A percentile compares a stretch with the other conserved stretches of the same genome.
Conservation (phyloP, 176 grass and related monocot species). For the Oryza longistaminata region DNA sequence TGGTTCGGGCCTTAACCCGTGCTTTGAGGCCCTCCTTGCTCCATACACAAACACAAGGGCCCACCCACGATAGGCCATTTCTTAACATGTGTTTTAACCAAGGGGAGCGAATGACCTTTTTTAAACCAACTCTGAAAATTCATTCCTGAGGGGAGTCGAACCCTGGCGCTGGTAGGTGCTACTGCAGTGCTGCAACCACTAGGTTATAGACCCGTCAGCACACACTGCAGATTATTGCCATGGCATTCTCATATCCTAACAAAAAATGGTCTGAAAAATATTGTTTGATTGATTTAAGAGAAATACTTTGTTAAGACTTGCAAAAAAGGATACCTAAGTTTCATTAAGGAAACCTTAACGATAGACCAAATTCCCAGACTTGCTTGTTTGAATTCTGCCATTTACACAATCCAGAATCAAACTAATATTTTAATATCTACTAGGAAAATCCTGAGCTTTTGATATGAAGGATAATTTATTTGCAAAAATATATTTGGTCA, state of each 20-base stretch:
- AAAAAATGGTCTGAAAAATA: neutral
- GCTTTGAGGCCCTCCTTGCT: no score
- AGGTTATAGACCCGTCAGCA: no score
- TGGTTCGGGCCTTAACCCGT: no score
- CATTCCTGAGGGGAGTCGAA: no score
- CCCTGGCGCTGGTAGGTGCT: no score
- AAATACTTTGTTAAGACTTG: neutral
- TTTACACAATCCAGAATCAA: neutral
- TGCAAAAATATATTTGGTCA: neutral
- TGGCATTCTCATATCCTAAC: neutral
- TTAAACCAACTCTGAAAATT: no score
- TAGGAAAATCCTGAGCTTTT: neutral
- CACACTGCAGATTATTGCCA: neutral
- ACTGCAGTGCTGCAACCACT: no score
- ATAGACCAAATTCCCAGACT: neutral
- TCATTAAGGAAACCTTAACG: neutral
- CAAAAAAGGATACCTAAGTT: neutral
- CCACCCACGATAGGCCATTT: no score
- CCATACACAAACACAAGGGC: no score
- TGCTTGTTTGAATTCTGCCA: neutral
- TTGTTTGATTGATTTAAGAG: neutral
- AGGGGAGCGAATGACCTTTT: no score
- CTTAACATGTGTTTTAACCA: no score
- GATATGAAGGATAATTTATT: neutral
- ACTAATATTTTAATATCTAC: slow-evolving; percentile 11